Conservation (phyloP, 768 basidiomycete species). For the Calocera cornea region DNA sequence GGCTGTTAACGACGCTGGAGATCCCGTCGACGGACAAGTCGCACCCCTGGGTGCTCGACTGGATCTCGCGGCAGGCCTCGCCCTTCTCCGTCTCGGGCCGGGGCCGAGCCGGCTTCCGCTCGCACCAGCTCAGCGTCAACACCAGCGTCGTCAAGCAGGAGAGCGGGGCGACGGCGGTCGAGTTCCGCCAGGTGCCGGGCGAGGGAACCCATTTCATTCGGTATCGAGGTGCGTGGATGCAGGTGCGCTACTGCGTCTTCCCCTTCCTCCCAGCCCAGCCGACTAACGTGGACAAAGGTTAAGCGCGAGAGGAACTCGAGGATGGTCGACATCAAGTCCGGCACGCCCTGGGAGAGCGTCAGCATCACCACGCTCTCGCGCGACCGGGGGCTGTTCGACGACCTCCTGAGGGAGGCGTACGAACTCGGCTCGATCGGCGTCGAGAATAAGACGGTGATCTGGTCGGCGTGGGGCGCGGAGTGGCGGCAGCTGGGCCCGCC, state of each 20-base stretch:
- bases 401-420: conserved; percentile 75
- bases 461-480: conserved; percentile 92
- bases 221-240: conserved; percentile 89
- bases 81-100: conserved; percentile 28
- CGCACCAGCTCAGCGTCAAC: conserved; percentile 86
- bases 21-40: conserved; percentile 90
- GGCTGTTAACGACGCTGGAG: conserved; percentile 88
- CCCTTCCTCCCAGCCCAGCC: background rate
- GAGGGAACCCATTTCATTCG: conserved; percentile 89
- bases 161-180: conserved; percentile 79
- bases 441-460: conserved; percentile 89
- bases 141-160: conserved; percentile 75
- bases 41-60: conserved; percentile 92
- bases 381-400: conserved; percentile 67
- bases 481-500: conserved; percentile 95
- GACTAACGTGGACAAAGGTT: conserved; percentile 39
- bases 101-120: conserved; percentile 36
- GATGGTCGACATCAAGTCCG: conserved; percentile 80
- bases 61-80: conserved; percentile 70
- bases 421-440: conserved; percentile 72
- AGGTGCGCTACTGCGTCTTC: conserved; percentile 37
- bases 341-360: conserved; percentile 94
- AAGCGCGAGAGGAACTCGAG: conserved; percentile 90
- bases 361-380: conserved; percentile 83
- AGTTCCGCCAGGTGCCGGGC: conserved; percentile 90